Percentiles rank a stretch among this genome's conserved stretches.
phyloP scores from a whole-genome alignment of 129 eudicot genomes.

The Flaveria robusta region DNA sequence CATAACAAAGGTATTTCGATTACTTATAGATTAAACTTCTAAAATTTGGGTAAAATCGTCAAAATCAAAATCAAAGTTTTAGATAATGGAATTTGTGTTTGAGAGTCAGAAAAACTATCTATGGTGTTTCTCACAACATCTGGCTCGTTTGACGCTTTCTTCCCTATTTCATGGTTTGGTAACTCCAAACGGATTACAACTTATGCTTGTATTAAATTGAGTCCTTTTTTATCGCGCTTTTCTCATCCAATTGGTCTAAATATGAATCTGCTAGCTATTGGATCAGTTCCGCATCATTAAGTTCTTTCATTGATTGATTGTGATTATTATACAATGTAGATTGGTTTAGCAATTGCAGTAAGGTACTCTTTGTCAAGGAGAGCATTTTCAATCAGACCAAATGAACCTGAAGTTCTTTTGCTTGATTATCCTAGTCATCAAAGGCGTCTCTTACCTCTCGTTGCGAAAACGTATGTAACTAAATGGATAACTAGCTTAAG shows the following conservation, averaged over 20 bases:
- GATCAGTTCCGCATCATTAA: no score
- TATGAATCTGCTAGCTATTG: no score
- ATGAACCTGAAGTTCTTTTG: conserved; percentile 80
- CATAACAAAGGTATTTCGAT: conserved; percentile 59
- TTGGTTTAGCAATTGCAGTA: conserved; percentile 73
- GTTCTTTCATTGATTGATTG: background rate
- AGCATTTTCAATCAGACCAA: conserved; percentile 67
- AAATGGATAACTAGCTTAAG: background rate
- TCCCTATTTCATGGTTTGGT: no score
- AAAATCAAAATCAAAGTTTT: no score
- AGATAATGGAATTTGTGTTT: no score
- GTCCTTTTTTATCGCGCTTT: no score
- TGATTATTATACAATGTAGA: conserved; percentile 37
- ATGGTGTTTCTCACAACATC: no score
- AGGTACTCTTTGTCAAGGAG: conserved; percentile 79
- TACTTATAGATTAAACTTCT: background rate
- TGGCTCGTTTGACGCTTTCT: no score
- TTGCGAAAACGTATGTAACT: conserved; percentile 80
- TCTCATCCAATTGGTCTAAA: no score
- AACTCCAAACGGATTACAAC: no score
- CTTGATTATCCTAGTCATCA: conserved; percentile 97
- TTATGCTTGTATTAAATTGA: no score
- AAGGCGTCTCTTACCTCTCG: conserved; percentile 79
- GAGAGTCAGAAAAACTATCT: no score
- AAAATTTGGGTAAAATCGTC: background rate